Conservation (phyloP, 2,329 filamentous ascomycete species). For the Hypoxylon sp. region DNA sequence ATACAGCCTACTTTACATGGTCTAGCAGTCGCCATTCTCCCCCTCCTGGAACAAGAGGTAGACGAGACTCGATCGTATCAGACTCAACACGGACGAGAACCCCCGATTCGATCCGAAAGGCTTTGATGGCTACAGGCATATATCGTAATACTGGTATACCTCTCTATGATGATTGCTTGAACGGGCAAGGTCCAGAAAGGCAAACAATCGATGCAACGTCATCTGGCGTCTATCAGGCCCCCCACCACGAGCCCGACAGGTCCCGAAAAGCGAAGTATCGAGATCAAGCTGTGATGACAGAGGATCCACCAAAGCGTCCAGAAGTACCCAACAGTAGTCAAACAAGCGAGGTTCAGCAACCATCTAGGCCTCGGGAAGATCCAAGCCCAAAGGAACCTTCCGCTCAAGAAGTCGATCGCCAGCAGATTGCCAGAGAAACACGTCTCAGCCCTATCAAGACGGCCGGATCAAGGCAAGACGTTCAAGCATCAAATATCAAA, state of each 20-base stretch:
- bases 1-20: constrained; percentile 43
- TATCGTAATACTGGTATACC: constrained; percentile 38
- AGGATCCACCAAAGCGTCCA: constrained; percentile 2
- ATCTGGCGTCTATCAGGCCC: neutral
- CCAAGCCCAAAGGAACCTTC: neutral
- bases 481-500: constrained; percentile 1
- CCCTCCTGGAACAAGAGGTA: neutral
- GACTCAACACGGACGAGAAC: constrained; percentile 31
- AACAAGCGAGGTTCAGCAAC: neutral
- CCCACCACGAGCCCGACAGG: neutral
- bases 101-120: constrained; percentile 34
- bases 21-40: constrained; percentile 39
- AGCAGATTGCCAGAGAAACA: constrained; percentile 14
- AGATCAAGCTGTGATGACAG: constrained; percentile 37
- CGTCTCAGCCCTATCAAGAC: constrained; percentile 6
- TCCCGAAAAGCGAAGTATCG: constrained; percentile 19
- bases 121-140: constrained; percentile 39
- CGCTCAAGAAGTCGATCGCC: constrained; percentile 11
- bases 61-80: constrained; percentile 3
- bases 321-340: neutral
- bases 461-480: neutral
- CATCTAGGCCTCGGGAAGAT: neutral
- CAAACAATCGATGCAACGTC: neutral
- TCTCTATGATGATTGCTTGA: constrained; percentile 24
- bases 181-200: neutral